Evolutionary conservation across 352 stramenopile genomes (phyloP).

Genomic region (Pythium rishiriense): DNA sequence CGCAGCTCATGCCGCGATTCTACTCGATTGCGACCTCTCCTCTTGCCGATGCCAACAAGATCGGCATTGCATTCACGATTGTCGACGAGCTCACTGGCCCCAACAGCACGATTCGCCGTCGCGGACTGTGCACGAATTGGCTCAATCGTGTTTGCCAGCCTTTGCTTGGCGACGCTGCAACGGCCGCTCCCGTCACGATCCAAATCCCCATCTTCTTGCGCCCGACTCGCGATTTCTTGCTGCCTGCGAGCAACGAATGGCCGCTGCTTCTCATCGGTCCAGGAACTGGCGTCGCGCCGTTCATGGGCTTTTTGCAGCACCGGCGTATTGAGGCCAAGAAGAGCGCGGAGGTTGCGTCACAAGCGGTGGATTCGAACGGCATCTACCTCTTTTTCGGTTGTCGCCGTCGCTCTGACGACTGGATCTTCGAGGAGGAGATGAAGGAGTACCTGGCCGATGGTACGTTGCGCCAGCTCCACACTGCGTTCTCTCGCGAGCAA

Average conservation of each 20-base stretch:
- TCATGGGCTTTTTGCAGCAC: constrained; percentile 96
- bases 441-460: constrained; percentile 65
- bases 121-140: constrained; percentile 70
- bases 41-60: constrained; percentile 53
- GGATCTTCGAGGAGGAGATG: constrained; percentile 91
- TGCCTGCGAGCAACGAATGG: constrained; percentile 77
- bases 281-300: constrained; percentile 95
- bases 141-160: constrained; percentile 49
- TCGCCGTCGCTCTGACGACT: constrained; percentile 87
- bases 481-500: constrained; percentile 91
- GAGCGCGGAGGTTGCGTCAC: constrained; percentile 20
- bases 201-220: constrained; percentile 90
- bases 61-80: constrained; percentile 92
- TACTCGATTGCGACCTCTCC: constrained; percentile 96
- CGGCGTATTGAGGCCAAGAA: constrained; percentile 43
- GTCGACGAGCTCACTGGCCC: constrained; percentile 81
- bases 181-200: constrained; percentile 7
- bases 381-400: constrained; percentile 96
- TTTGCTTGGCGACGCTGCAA: constrained; percentile 26
- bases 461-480: constrained; percentile 83
- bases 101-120: constrained; percentile 36
- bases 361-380: constrained; percentile 40
- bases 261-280: constrained; percentile 95
- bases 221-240: constrained; percentile 86
- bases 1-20: constrained; percentile 91